Base-by-base conservation (phyloP, 257 asterid genomes). In the Nyctanthes arbortristis region DNA sequence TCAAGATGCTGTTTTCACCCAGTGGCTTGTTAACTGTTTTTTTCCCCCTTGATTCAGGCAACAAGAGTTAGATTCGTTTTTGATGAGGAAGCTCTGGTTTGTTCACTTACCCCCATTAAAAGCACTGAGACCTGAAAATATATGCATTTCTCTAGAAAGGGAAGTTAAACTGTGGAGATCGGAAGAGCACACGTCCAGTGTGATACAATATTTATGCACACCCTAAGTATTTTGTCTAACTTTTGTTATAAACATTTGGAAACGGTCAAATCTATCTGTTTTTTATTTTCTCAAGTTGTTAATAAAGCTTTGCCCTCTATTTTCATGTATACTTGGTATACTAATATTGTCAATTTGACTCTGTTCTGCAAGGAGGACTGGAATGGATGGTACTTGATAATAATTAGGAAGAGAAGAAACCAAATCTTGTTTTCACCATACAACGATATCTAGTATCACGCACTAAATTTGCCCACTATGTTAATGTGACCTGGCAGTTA, bases 11-110 rank as follows among this genome's bases (percentile, higher is more conserved):
- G 9, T 27, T 43, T 63, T 71, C 29, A 29, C 22, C 25, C 65
- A 47, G 68, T 74, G 58, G 34, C 28, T 7, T n/a, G 39, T 43
- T 64, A 45, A 2, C n/a, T 11, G 12, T 67, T 65, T 29, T 5
- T 4, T 18, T 59, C 39, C 73, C n/a, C 79, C 63, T 71, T 82
- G 63, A 73, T 71, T 73, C 95, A 90, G 95, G 68, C 97, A 39
- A 87, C 97, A 36, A 82, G 96, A 79, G 98, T 93, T 73, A 87
- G 96, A 81, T 93, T 93, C 67, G 93, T 90, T 70, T 93, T 93
- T 34, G 96, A 93, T 39, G 77, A 78, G 20, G 86, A 90, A 60
- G 84, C 96, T 67, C 95, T 93, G 97, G 97, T 92, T 70, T 31
- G 98, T 83, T 72, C 64, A 36, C 83, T 69, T 36, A 27, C 13